Percentiles rank a stretch among this genome's conserved stretches.
These are phyloP conservation scores for Candida ipomoeae DNA, from an alignment of 805 yeast genomes.

Conservation along the genomic window DNA sequence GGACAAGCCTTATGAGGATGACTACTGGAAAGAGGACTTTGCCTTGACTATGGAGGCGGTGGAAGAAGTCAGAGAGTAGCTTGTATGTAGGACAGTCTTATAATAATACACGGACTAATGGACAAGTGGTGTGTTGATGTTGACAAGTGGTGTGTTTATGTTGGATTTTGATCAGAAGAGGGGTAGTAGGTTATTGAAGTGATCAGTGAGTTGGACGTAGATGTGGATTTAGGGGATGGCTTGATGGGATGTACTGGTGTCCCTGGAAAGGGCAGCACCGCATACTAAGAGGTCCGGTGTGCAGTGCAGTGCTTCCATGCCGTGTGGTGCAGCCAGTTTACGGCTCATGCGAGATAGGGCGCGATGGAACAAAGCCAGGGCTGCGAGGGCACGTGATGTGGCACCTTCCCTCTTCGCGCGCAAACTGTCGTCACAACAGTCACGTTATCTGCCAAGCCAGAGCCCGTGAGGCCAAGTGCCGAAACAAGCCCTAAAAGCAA, in stretches of 20 bases:
- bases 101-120: no score
- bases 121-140: no score
- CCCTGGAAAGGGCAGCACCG: no score
- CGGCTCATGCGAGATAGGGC: slow-evolving; percentile 3
- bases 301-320: slow-evolving; percentile 1
- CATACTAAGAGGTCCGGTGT: not conserved
- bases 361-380: slow-evolving; percentile 4
- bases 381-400: slow-evolving; percentile 3
- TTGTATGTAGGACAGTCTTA: not conserved
- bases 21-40: slow-evolving; percentile 54
- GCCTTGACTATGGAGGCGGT: slow-evolving; percentile 34
- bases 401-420: not conserved
- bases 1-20: slow-evolving; percentile 40
- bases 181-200: no score
- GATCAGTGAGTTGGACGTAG: no score
- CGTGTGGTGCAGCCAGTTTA: not conserved
- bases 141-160: no score
- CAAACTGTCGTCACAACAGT: slow-evolving; percentile 5
- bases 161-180: no score
- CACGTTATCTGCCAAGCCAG: not conserved
- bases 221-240: no score
- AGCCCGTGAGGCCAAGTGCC: not conserved
- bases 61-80: not conserved
- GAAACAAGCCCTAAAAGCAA: no score
- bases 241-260: not conserved